These are phyloP conservation scores for Leucocoprinus leucothites DNA, from an alignment of 768 basidiomycete genomes.

Conservation along the genomic window DNA sequence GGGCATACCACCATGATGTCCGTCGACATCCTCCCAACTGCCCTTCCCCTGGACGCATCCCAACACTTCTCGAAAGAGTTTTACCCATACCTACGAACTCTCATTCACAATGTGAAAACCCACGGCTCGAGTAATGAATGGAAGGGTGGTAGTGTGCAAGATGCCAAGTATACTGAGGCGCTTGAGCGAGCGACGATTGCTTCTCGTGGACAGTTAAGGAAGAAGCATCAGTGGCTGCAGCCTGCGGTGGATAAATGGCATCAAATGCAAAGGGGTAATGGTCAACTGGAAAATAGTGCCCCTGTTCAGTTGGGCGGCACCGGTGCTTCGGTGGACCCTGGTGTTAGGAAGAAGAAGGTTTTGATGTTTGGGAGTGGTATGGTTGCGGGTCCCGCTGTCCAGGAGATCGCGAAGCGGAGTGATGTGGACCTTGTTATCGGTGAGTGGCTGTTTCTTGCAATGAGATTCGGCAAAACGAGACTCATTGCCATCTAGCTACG, in stretches of 20 bases:
- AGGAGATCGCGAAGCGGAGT: conserved; percentile 57
- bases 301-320: background rate
- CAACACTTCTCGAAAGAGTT: conserved; percentile 68
- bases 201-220: conserved; percentile 48
- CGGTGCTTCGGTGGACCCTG: background rate
- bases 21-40: conserved; percentile 87
- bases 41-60: conserved; percentile 81
- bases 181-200: conserved; percentile 75
- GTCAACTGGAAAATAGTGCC: background rate
- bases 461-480: background rate
- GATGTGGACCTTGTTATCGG: conserved; percentile 78
- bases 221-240: conserved; percentile 57
- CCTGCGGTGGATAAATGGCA: conserved; percentile 45
- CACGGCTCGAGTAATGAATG: conserved; percentile 9
- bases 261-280: conserved; percentile 11
- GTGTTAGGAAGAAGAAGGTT: conserved; percentile 52
- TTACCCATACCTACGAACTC: conserved; percentile 60
- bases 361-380: conserved; percentile 92
- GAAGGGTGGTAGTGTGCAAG: conserved; percentile 1
- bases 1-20: conserved; percentile 78
- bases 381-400: conserved; percentile 88
- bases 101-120: conserved; percentile 34
- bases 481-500: conserved; percentile 49
- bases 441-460: conserved; percentile 32
- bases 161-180: conserved; percentile 34